Conservation (phyloP, 1,284 basidiomycete genomes). For the Cryptococcus floricola region DNA sequence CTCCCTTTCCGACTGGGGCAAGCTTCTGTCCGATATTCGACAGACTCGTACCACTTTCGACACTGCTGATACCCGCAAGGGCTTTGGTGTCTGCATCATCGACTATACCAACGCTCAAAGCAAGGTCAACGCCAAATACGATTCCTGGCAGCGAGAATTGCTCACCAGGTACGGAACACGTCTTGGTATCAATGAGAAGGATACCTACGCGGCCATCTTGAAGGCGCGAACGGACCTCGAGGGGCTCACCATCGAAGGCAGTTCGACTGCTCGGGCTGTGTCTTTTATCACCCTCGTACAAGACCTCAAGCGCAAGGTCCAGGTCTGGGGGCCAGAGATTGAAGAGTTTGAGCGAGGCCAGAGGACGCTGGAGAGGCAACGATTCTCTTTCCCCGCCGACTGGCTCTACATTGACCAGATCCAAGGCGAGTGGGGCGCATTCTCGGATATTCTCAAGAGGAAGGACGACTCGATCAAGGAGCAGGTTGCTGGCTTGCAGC, state of each 20-base stretch:
- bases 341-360: conserved; percentile 90
- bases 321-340: conserved; percentile 96
- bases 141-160: conserved; percentile 94
- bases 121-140: conserved; percentile 96
- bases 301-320: conserved; percentile 94
- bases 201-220: conserved; percentile 85
- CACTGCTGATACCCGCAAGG: conserved; percentile 86
- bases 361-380: conserved; percentile 92
- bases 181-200: conserved; percentile 90
- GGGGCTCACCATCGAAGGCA: conserved; percentile 68
- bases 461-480: conserved; percentile 99
- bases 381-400: conserved; percentile 93
- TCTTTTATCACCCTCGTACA: conserved; percentile 99
- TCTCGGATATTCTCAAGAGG: conserved; percentile 93
- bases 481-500: conserved; percentile 62
- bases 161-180: conserved; percentile 86
- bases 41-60: conserved; percentile 94
- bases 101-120: conserved; percentile 98
- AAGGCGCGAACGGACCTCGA: conserved; percentile 94
- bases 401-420: conserved; percentile 99
- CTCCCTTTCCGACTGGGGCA: conserved; percentile 87
- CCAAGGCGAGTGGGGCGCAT: conserved; percentile 95
- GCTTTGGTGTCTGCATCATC: conserved; percentile 88
- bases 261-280: conserved; percentile 88
- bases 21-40: conserved; percentile 92